Percentiles rank a stretch among this genome's conserved stretches.
phyloP scores from a whole-genome alignment of 2,329 filamentous ascomycete species.

The Cercospora sojina region DNA sequence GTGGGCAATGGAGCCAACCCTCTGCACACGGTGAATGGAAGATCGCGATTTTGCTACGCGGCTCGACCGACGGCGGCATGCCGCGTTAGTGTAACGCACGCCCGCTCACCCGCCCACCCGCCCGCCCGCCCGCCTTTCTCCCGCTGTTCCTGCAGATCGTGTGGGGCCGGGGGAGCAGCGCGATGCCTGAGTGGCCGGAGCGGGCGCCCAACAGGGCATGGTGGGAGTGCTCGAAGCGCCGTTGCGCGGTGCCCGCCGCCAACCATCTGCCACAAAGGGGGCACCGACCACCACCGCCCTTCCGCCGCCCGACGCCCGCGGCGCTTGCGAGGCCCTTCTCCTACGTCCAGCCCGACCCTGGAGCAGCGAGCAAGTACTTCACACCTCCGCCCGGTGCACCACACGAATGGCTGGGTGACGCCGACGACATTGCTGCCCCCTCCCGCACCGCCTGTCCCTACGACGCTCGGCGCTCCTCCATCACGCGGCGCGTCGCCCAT shows the following conservation, averaged over 20 bases:
- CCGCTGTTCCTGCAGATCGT: constrained; percentile 21
- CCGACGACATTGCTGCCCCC: not conserved
- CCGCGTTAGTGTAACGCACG: no score
- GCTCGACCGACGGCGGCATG: constrained; percentile 7
- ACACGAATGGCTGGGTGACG: not conserved
- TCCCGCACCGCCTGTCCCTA: not conserved
- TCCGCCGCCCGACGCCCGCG: not conserved
- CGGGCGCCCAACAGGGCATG: constrained; percentile 7
- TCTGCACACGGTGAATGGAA: not conserved
- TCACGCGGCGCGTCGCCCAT: not conserved
- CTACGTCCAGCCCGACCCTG: not conserved
- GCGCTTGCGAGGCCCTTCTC: not conserved
- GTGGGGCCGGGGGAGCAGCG: not conserved
- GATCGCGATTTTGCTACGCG: constrained; percentile 15
- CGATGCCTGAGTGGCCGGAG: constrained; percentile 14
- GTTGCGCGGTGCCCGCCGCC: not conserved
- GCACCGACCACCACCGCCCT: constrained; percentile 9
- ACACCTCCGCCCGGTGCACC: not conserved
- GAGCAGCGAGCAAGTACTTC: not conserved
- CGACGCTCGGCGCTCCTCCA: not conserved
- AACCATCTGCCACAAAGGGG: constrained; percentile 19
- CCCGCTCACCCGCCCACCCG: no score
- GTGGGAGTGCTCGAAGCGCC: constrained; percentile 13
- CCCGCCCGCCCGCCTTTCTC: no score
- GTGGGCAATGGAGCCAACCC: not conserved